Conservation (phyloP, 495 filamentous ascomycete genomes). For the Paragyromitra xinjiangensis region DNA sequence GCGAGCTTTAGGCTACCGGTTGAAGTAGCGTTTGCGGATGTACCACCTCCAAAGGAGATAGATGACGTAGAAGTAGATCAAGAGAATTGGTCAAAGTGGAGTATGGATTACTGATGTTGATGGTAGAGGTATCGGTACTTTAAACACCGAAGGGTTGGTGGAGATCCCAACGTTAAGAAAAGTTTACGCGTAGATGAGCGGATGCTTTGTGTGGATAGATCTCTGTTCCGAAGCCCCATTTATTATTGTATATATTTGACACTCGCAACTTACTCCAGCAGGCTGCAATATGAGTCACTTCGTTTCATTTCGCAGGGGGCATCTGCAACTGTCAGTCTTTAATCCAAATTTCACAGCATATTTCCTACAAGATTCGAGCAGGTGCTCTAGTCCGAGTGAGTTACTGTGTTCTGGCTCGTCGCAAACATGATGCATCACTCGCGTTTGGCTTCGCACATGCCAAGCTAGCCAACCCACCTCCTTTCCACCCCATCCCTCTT, state of each 20-base stretch:
- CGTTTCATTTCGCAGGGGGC: not conserved
- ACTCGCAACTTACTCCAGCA: not conserved
- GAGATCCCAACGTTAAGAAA: not conserved
- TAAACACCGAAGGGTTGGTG: not conserved
- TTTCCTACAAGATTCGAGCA: not conserved
- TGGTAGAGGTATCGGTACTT: not conserved
- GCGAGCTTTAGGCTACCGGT: conserved; percentile 84
- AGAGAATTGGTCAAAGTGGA: conserved; percentile 35
- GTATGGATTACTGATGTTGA: conserved; percentile 12
- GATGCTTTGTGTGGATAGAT: not conserved
- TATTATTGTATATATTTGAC: not conserved
- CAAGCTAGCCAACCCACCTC: not conserved
- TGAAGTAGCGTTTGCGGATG: conserved; percentile 76
- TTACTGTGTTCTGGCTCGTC: not conserved
- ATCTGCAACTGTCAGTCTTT: not conserved
- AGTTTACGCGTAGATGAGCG: not conserved
- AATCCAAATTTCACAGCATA: not conserved
- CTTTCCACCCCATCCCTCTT: no score
- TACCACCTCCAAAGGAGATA: not conserved
- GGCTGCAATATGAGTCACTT: not conserved
- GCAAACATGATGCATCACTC: not conserved
- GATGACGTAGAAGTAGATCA: conserved; percentile 1
- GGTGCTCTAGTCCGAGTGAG: not conserved
- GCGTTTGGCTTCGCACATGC: not conserved
- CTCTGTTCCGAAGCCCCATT: not conserved